Conservation (phyloP, 805 yeast genomes). For the Lachancea dasiensis region DNA sequence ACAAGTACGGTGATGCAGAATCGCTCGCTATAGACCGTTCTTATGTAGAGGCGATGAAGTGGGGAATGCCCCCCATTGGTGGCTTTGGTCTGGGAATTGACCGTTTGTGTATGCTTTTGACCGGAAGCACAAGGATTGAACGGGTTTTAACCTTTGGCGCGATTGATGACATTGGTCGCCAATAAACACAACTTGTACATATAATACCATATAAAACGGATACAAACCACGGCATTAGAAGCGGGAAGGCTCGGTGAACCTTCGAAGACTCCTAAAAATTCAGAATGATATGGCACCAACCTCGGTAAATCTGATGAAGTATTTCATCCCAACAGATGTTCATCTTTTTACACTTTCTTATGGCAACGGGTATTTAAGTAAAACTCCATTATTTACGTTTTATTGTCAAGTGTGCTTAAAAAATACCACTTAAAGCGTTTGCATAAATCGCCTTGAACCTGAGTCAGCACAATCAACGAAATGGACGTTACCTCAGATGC, state of each 20-base stretch:
- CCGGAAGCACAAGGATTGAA: conserved; percentile 61
- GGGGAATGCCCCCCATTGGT: conserved; percentile 96
- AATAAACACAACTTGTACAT: conserved; percentile 30
- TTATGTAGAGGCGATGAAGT: conserved; percentile 74
- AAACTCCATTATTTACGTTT: too few relatives aligned
- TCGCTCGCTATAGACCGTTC: conserved; percentile 62
- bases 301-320: too few relatives aligned
- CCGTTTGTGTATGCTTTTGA: conserved; percentile 72
- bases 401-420: too few relatives aligned
- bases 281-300: too few relatives aligned
- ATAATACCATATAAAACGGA: not conserved
- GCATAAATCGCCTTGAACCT: too few relatives aligned
- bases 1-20: conserved; percentile 51
- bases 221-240: not conserved
- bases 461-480: too few relatives aligned
- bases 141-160: conserved; percentile 72
- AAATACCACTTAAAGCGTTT: too few relatives aligned
- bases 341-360: too few relatives aligned
- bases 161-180: conserved; percentile 60
- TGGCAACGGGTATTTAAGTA: too few relatives aligned
- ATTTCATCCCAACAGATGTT: too few relatives aligned
- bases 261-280: too few relatives aligned
- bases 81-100: conserved; percentile 98
- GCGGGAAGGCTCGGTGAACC: too few relatives aligned
- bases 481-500: not conserved